These are phyloP conservation scores for Amylocarpus encephaloides DNA, from an alignment of 2,329 filamentous ascomycete genomes.

Conservation along the genomic window DNA sequence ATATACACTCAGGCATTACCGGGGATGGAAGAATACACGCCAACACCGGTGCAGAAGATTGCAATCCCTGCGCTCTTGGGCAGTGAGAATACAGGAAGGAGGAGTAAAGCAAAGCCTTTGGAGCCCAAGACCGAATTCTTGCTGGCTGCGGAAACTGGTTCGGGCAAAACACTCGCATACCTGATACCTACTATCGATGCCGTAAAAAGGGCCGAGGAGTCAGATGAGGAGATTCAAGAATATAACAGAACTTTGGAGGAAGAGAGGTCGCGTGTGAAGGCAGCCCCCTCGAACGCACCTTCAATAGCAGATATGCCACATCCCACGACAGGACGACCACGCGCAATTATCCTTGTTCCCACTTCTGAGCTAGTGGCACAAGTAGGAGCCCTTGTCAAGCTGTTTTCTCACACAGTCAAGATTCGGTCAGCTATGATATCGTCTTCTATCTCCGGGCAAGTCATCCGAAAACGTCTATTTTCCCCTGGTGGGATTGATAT, in stretches of 20 bases:
- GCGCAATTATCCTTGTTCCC: constrained; percentile 80
- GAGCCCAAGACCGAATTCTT: constrained; percentile 54
- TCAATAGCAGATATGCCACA: constrained; percentile 58
- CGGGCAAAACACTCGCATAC: constrained; percentile 93
- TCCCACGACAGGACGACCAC: constrained; percentile 70
- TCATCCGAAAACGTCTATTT: constrained; percentile 83
- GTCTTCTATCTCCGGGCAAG: constrained; percentile 64
- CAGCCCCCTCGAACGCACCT: constrained; percentile 54
- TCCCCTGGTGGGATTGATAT: constrained; percentile 76
- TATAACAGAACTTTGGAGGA: constrained; percentile 53
- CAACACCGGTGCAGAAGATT: constrained; percentile 83
- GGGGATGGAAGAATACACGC: constrained; percentile 66
- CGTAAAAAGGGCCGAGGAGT: constrained; percentile 67
- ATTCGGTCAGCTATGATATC: constrained; percentile 81
- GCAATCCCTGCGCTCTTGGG: constrained; percentile 78
- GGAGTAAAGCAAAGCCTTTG: constrained; percentile 28
- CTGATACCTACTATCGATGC: constrained; percentile 78
- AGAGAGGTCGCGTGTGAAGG: constrained; percentile 48
- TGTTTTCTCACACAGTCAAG: constrained; percentile 77
- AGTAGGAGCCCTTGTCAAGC: constrained; percentile 74
- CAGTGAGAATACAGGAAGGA: constrained; percentile 38
- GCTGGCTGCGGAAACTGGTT: constrained; percentile 91
- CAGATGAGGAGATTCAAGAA: constrained; percentile 51
- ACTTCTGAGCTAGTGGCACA: constrained; percentile 89
- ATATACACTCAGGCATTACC: constrained; percentile 68